Evolutionary conservation across 2,329 filamentous ascomycete genomes (phyloP).

Genomic region (Botryosphaeria dothidea): DNA sequence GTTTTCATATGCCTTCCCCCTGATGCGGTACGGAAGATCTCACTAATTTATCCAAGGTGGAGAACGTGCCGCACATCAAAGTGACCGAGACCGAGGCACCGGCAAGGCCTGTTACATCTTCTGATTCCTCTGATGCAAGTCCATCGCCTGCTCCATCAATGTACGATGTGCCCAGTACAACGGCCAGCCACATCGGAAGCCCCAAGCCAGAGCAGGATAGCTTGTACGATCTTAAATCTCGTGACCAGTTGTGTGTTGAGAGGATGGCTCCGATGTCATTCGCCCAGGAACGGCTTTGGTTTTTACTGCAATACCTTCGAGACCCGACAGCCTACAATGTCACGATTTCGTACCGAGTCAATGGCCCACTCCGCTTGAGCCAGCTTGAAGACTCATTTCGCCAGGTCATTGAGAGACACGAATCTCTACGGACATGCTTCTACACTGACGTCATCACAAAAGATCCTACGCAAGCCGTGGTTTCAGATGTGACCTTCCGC

Average conservation of each 20-base stretch:
- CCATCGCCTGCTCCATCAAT: no score
- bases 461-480: conserved; percentile 26
- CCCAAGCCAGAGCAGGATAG: not conserved
- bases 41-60: no score
- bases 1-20: not conserved
- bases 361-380: conserved; percentile 33
- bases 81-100: no score
- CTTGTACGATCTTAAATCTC: no score
- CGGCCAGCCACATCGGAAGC: no score
- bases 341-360: conserved; percentile 33
- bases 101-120: no score
- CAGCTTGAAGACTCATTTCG: conserved; percentile 38
- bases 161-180: no score
- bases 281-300: conserved; percentile 48
- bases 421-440: conserved; percentile 38
- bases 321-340: conserved; percentile 46
- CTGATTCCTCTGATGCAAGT: no score
- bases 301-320: conserved; percentile 34
- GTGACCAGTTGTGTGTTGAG: not conserved
- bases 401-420: conserved; percentile 32
- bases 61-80: no score
- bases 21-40: not conserved
- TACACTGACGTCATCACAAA: conserved; percentile 24
- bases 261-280: conserved; percentile 34
- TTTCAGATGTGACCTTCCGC: not conserved